Evolutionary conservation across 2,329 filamentous ascomycete genomes (phyloP), one percentile per base, ranked within the genome.

Genomic region (Fusarium luffae): DNA sequence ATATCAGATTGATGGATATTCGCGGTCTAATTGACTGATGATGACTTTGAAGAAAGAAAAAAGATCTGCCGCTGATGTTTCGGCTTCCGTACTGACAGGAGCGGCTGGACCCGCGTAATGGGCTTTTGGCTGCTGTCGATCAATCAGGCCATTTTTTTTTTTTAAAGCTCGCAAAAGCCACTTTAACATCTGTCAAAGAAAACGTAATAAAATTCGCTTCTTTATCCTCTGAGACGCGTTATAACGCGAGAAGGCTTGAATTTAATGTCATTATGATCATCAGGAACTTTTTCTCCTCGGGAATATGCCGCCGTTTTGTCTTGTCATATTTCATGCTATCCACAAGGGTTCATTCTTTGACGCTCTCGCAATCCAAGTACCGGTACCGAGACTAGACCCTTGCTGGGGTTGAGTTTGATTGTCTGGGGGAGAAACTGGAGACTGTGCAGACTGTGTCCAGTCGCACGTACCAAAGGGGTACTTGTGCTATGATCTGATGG

Each of bases 391-490:
- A 51, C 52, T 52, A 51, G 54, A 63, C 48, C 66, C 66, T 51
- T 52, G 37, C 18, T 28, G 44, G 52, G 54, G 44, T 42, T 49
- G 37, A 50, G 37, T 61, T 46, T 44, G 37, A 54, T 42, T 56
- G 66, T 66, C 66, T 54, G 67, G 68, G 67, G 67, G 66, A 37
- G 34, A 68, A 43, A 41, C 67, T 70, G 44, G 66, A 54, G 67
- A 52, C 49, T 52, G 49, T 42, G 49, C 13, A 28, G 37, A 68
- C 66, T 62, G 67, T 70, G 57, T 42, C 37, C 18, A 54, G n/a
- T 14, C 41, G 49, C 62, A 69, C 66, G 48, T 59, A 46, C 28
- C n/a, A 9, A 8, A 23, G 13, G 43, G 41, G 60, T 69, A 66
- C 27, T 46, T 27, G 42, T 32, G 11, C 12, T n/a, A 23, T 28